These are phyloP conservation scores for Trichoderma citrinoviride DNA, from an alignment of 2,329 filamentous ascomycete genomes.

Conservation along the genomic window DNA sequence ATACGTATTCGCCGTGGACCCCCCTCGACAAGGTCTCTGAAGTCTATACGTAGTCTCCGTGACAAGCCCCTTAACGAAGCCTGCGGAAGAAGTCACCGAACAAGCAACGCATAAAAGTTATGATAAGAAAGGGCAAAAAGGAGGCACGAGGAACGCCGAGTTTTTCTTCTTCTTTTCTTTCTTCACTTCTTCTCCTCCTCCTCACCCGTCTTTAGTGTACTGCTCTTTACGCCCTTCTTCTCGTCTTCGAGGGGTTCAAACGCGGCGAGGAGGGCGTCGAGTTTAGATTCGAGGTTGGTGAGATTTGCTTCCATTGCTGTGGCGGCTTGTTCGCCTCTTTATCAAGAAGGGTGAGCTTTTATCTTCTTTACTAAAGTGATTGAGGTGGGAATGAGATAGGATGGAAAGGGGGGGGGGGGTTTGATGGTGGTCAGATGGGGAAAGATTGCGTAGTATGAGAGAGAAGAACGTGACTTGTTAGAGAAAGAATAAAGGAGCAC, in stretches of 20 bases:
- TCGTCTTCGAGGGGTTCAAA: constrained; percentile 36
- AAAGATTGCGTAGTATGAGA: too few species aligned
- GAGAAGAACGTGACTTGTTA: background rate
- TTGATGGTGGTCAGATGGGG: too few species aligned
- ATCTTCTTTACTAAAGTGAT: background rate
- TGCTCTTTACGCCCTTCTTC: background rate
- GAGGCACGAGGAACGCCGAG: background rate
- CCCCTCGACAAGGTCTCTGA: too few species aligned
- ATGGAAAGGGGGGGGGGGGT: background rate
- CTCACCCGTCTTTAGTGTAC: background rate
- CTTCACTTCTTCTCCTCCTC: constrained; percentile 10
- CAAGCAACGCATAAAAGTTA: background rate
- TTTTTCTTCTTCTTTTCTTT: background rate
- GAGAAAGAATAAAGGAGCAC: too few species aligned
- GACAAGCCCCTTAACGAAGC: background rate
- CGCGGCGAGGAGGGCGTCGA: constrained; percentile 54
- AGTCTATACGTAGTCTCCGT: too few species aligned
- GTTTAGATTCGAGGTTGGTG: constrained; percentile 50
- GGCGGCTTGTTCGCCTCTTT: constrained; percentile 55
- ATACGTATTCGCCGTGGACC: too few species aligned
- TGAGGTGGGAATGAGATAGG: background rate
- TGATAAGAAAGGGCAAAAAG: background rate
- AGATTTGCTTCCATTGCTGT: constrained; percentile 53
- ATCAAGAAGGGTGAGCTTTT: background rate
- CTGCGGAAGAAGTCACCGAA: too few species aligned